These are phyloP conservation scores for Panellus pusillus DNA, from an alignment of 768 basidiomycete species.

Conservation along the genomic window DNA sequence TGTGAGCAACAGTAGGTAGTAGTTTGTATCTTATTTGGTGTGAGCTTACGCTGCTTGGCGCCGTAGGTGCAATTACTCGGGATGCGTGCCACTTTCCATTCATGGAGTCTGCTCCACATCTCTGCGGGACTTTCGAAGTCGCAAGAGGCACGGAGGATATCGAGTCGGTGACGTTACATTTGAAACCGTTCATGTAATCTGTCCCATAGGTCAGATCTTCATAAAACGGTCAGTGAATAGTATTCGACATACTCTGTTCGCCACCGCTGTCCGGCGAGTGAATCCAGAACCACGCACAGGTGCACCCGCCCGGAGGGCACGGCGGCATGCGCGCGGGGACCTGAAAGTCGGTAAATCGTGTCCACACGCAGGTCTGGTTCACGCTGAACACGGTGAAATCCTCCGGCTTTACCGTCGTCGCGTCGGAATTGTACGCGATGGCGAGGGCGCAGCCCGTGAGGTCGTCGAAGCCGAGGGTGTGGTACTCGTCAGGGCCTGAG, in stretches of 20 bases:
- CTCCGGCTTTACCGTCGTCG: conserved; percentile 53
- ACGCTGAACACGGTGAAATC: conserved; percentile 76
- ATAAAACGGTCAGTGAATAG: too few relatives aligned
- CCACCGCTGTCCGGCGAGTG: conserved; percentile 62
- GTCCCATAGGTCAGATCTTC: conserved; percentile 1
- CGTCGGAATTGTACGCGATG: conserved; percentile 75
- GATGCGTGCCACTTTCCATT: conserved; percentile 42
- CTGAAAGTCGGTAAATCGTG: conserved; percentile 63
- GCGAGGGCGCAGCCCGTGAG: conserved; percentile 66
- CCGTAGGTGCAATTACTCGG: conserved; percentile 73
- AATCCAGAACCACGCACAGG: conserved; percentile 76
- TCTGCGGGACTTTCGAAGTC: conserved; percentile 55
- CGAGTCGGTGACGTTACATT: conserved; percentile 58
- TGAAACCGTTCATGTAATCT: conserved; percentile 79
- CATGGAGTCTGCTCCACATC: conserved; percentile 60
- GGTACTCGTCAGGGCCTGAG: conserved; percentile 43
- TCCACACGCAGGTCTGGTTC: conserved; percentile 77
- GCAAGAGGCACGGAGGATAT: conserved; percentile 55
- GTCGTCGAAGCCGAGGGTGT: conserved; percentile 56
- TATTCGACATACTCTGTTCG: conserved; percentile 54
- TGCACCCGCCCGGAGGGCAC: conserved; percentile 62
- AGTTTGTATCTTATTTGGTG: too few relatives aligned
- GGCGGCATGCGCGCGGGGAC: conserved; percentile 62
- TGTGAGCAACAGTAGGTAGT: not conserved
- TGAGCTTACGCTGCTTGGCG: conserved; percentile 48